These are phyloP conservation scores for Scutellaria minor DNA, from an alignment of 257 asterid species.

Conservation along the genomic window DNA sequence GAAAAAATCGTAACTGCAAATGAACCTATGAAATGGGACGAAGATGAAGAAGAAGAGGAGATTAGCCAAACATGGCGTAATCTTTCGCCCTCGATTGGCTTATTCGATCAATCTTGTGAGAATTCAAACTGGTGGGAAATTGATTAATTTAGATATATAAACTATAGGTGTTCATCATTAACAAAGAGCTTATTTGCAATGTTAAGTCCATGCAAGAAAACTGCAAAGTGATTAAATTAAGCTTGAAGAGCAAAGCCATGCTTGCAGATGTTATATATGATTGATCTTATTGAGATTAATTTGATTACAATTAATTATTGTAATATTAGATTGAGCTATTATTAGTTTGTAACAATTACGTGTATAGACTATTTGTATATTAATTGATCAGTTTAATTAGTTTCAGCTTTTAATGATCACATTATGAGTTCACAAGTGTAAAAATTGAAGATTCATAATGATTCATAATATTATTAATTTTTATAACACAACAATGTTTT, in stretches of 20 bases:
- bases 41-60: constrained; percentile 40
- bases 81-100: constrained; percentile 33
- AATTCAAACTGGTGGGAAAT: constrained; percentile 54
- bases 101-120: constrained; percentile 39
- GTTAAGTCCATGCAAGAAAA: constrained; percentile 18
- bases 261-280: not conserved
- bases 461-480: no score
- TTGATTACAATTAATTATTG: not conserved
- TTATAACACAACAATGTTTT: not conserved
- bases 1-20: constrained; percentile 18
- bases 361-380: not conserved
- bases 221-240: not conserved
- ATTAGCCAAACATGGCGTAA: constrained; percentile 46
- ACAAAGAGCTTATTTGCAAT: not conserved
- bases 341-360: not conserved
- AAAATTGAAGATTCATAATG: no score
- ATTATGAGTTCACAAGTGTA: not conserved
- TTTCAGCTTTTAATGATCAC: not conserved
- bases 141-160: not conserved
- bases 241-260: not conserved
- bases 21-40: constrained; percentile 36
- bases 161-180: not conserved
- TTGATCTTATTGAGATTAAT: not conserved
- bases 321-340: not conserved
- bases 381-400: not conserved